A percentile compares a stretch with the other conserved stretches of the same genome.
phyloP scores from a whole-genome alignment of 306 rosid species.

The Inga leiocalycina region DNA sequence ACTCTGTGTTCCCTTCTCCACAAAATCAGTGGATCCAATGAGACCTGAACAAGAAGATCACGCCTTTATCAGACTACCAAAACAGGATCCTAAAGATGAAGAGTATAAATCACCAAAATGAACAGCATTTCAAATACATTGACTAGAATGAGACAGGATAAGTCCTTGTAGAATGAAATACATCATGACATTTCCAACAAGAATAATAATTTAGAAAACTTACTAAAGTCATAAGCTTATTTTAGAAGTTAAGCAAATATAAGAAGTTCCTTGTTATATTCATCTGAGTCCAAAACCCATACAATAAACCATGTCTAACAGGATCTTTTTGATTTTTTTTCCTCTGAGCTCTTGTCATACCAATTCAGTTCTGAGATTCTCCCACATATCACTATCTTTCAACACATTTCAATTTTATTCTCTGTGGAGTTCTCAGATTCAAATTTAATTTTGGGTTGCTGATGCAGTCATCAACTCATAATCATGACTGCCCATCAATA shows the following conservation, averaged over 20 bases:
- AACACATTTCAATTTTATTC: neutral
- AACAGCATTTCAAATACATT: neutral
- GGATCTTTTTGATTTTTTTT: too few relatives aligned
- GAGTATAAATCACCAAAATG: neutral
- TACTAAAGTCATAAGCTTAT: neutral
- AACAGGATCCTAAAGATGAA: neutral
- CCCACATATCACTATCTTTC: neutral
- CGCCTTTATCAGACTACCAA: slow-evolving; percentile 6
- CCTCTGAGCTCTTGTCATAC: neutral
- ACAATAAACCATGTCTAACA: neutral
- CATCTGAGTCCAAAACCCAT: neutral
- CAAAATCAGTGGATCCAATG: slow-evolving; percentile 74
- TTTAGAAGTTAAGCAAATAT: neutral
- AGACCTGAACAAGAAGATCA: slow-evolving; percentile 43
- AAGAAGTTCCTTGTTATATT: neutral
- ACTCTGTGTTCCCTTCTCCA: slow-evolving; percentile 74
- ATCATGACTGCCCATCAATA: neutral
- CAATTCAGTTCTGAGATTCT: neutral
- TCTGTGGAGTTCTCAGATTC: neutral
- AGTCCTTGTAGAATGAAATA: neutral
- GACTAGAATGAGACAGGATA: neutral
- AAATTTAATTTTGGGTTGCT: neutral
- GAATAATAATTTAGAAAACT: neutral
- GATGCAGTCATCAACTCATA: neutral
- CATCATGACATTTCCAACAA: too few relatives aligned